Evolutionary conservation across 129 eudicot species (phyloP).

Genomic region (Silybum marianum): DNA sequence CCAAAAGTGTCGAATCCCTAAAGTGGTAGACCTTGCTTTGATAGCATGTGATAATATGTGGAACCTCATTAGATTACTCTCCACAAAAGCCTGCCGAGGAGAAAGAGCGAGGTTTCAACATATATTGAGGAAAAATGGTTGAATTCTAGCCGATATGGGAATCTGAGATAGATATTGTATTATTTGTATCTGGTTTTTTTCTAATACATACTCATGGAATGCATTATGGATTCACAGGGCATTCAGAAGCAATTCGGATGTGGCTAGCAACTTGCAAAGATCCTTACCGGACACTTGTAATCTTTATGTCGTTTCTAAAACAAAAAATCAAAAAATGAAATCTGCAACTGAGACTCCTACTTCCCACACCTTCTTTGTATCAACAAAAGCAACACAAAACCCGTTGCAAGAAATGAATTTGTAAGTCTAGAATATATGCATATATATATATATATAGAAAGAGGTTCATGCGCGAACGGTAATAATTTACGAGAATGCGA

Average conservation of each 20-base stretch:
- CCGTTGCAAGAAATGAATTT: constrained; percentile 5
- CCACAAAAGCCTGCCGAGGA: neutral
- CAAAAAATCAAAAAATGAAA: constrained; percentile 31
- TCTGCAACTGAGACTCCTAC: constrained; percentile 30
- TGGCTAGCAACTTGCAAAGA: constrained; percentile 45
- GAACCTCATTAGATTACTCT: neutral
- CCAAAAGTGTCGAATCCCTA: neutral
- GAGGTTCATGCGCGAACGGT: too few species aligned
- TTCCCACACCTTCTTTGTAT: neutral
- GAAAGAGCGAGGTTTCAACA: neutral
- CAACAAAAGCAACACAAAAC: constrained; percentile 26
- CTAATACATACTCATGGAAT: neutral
- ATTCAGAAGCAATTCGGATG: constrained; percentile 48
- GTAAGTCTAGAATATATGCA: constrained; percentile 31
- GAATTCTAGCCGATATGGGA: neutral
- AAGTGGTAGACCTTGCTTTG: neutral
- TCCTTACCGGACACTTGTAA: constrained; percentile 55
- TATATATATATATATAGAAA: too few species aligned
- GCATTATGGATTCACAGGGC: constrained; percentile 41
- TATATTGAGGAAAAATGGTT: neutral
- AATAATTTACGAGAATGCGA: too few species aligned
- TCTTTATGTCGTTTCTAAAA: constrained; percentile 50
- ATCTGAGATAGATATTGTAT: neutral
- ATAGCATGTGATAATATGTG: neutral
- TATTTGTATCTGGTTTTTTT: neutral